Evolutionary conservation across 192 early-diverging fungal species (phyloP).

Genomic region (Diversispora epigaea): DNA sequence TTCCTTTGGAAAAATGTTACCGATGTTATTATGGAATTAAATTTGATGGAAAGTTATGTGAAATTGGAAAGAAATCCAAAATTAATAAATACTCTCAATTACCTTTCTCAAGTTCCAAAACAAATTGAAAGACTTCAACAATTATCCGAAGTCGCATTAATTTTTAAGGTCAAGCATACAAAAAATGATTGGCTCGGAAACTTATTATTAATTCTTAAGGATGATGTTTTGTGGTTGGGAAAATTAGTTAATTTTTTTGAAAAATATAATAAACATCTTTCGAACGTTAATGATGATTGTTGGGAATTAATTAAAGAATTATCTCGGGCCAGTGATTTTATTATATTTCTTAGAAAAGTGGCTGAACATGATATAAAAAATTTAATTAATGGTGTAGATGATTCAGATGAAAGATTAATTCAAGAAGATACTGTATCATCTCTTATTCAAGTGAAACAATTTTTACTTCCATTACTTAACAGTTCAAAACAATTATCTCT

Average conservation of each 20-base stretch:
- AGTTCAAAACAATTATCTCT: neutral
- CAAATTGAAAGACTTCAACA: constrained; percentile 11
- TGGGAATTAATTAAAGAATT: constrained; percentile 5
- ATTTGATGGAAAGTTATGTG: neutral
- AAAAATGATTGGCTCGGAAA: neutral
- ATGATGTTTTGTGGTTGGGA: neutral
- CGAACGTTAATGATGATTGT: neutral
- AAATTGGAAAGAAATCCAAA: neutral
- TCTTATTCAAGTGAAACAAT: constrained; percentile 34
- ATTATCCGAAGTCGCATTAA: neutral
- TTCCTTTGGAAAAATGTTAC: constrained; percentile 20
- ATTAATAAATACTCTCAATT: neutral
- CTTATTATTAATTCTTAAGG: neutral
- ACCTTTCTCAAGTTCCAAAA: constrained; percentile 3
- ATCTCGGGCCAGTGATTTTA: neutral
- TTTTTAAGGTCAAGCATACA: neutral
- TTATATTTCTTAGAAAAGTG: neutral
- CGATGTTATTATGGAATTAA: neutral
- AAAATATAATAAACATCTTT: neutral
- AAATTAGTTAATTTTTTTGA: neutral
- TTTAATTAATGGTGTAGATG: constrained; percentile 35
- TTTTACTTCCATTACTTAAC: constrained; percentile 11
- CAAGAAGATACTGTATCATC: constrained; percentile 32
- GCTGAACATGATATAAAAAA: constrained; percentile 30
- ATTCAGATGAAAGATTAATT: constrained; percentile 29